These are phyloP conservation scores for Fusarium cicatricum DNA, from an alignment of 2,329 filamentous ascomycete species.

Conservation along the genomic window DNA sequence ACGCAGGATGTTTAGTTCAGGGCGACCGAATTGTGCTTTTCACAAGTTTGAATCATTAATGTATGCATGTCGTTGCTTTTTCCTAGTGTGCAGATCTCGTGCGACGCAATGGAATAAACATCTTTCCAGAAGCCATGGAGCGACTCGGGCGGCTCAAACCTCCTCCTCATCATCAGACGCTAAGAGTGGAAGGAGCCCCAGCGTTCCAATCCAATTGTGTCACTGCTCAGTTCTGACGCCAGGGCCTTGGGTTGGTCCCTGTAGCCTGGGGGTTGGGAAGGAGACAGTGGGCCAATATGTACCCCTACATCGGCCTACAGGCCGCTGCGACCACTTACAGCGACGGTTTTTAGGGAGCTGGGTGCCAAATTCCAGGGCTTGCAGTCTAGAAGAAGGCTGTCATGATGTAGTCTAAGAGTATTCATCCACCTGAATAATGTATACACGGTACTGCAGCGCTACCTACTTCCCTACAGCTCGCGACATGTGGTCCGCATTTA, in stretches of 20 bases:
- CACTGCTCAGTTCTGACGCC: constrained; percentile 20
- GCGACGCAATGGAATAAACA: background rate
- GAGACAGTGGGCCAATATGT: constrained; percentile 7
- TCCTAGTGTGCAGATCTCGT: constrained; percentile 8
- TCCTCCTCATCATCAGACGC: background rate
- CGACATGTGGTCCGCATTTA: constrained; percentile 16
- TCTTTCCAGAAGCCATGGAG: constrained; percentile 26
- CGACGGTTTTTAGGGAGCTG: constrained; percentile 25
- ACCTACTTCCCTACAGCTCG: constrained; percentile 2
- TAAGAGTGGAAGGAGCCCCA: background rate
- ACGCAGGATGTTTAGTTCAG: too few relatives aligned
- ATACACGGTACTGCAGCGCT: background rate
- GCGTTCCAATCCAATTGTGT: constrained; percentile 17
- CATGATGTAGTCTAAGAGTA: too few relatives aligned
- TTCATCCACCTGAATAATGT: too few relatives aligned
- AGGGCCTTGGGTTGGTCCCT: constrained; percentile 23
- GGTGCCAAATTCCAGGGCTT: constrained; percentile 22
- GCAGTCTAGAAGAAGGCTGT: too few relatives aligned
- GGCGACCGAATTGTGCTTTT: background rate
- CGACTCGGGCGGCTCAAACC: constrained; percentile 4
- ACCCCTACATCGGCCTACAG: too few relatives aligned
- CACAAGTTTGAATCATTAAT: background rate
- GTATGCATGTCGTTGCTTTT: background rate
- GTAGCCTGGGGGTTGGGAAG: constrained; percentile 13
- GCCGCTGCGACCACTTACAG: constrained; percentile 10